Conservation (phyloP, 108 stramenopile genomes). For the Stephanodiscus minutulus region DNA sequence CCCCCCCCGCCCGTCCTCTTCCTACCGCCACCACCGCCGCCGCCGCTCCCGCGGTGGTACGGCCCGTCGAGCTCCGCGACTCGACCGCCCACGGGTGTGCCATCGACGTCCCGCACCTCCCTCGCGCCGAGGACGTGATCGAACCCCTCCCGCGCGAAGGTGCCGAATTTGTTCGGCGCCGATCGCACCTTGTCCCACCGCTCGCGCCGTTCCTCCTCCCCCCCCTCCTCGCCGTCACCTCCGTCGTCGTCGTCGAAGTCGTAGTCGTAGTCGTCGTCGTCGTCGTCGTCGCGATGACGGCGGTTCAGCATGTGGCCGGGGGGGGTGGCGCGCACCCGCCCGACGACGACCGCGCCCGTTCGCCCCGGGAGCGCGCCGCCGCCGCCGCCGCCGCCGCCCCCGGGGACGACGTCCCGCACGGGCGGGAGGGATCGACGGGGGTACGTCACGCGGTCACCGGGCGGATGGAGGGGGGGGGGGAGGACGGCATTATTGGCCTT, state of each 20-base stretch:
- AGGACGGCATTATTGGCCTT: too few relatives aligned
- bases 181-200: constrained; percentile 26
- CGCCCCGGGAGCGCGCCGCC: too few relatives aligned
- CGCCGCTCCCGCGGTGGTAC: constrained; percentile 5
- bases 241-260: too few relatives aligned
- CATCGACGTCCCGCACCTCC: constrained; percentile 54
- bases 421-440: too few relatives aligned
- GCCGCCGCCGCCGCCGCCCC: too few relatives aligned
- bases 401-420: too few relatives aligned
- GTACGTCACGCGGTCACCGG: too few relatives aligned
- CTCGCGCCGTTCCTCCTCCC: neutral
- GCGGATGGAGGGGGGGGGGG: too few relatives aligned
- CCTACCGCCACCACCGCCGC: neutral
- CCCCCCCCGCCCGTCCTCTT: neutral
- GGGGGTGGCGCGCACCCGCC: constrained; percentile 43
- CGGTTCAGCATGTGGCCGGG: constrained; percentile 28
- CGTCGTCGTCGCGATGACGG: neutral
- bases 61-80: constrained; percentile 29
- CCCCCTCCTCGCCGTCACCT: neutral
- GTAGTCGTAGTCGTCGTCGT: neutral
- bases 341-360: neutral
- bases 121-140: constrained; percentile 73
- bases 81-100: constrained; percentile 34
- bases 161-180: constrained; percentile 12
- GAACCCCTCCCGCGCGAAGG: constrained; percentile 68